Percentiles rank a stretch among this genome's conserved stretches.
Evolutionary conservation across 2,329 filamentous ascomycete species (phyloP).

Genomic region (Cercospora beticola): DNA sequence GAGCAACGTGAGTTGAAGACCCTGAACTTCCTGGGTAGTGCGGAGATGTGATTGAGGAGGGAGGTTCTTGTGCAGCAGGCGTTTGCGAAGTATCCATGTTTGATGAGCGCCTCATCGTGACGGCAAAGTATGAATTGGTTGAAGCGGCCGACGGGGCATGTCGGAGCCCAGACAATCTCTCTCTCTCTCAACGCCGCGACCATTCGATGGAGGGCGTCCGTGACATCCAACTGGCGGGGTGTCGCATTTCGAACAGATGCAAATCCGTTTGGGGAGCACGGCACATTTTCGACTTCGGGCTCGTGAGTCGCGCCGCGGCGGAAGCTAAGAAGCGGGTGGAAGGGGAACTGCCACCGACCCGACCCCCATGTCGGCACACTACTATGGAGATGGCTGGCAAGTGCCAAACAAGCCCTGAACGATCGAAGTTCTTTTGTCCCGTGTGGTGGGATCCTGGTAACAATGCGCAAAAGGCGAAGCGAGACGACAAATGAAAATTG

Average conservation of each 20-base stretch:
- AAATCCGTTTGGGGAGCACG: neutral
- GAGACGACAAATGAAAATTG: neutral
- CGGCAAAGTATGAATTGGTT: neutral
- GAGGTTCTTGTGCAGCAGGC: neutral
- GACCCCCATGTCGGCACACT: neutral
- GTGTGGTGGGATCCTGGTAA: neutral
- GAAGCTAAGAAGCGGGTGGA: constrained; percentile 15
- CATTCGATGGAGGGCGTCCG: neutral
- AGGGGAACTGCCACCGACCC: neutral
- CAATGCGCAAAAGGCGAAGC: neutral
- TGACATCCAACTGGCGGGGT: neutral
- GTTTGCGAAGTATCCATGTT: neutral
- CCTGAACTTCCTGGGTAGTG: neutral
- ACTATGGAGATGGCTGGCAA: neutral
- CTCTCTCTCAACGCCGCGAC: neutral
- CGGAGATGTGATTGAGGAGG: neutral
- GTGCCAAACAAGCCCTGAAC: neutral
- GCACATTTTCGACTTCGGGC: constrained; percentile 13
- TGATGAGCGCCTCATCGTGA: neutral
- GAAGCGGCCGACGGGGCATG: neutral
- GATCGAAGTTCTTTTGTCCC: constrained; percentile 2
- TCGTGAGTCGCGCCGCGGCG: constrained; percentile 3
- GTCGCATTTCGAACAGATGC: neutral
- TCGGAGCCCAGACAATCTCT: neutral
- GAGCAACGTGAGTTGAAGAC: neutral